A percentile compares a stretch with the other conserved stretches of the same genome.
These are phyloP conservation scores for Cynara cardunculus DNA, from an alignment of 129 eudicot genomes.

Conservation along the genomic window DNA sequence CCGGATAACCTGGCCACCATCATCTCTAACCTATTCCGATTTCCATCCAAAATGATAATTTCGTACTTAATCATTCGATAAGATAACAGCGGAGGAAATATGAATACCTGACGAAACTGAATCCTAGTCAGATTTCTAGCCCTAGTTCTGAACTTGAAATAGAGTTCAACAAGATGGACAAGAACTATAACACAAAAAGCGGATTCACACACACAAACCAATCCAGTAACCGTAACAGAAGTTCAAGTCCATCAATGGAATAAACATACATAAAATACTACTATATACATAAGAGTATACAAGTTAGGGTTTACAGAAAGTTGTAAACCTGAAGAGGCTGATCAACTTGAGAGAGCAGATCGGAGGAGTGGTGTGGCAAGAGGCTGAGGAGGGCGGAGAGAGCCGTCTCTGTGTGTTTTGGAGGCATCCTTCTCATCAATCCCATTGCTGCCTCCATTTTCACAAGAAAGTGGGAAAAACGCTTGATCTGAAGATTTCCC, in stretches of 20 bases:
- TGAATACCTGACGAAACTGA: not conserved
- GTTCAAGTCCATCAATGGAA: not conserved
- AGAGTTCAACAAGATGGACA: not conserved
- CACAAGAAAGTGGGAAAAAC: not conserved
- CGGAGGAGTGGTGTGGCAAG: constrained; percentile 74
- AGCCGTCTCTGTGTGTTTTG: constrained; percentile 82
- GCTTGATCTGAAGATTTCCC: constrained; percentile 24
- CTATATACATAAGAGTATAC: not conserved
- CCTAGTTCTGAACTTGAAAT: not conserved
- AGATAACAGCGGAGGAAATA: not conserved
- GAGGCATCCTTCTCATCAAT: constrained; percentile 89
- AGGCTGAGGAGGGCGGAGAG: constrained; percentile 84
- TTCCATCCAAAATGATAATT: not conserved
- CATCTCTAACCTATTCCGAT: not conserved
- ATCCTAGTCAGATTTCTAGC: not conserved
- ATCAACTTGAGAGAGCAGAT: constrained; percentile 97
- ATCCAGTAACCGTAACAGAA: not conserved
- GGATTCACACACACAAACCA: not conserved
- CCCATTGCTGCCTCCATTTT: constrained; percentile 96
- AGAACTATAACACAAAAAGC: not conserved
- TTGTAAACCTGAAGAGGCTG: constrained; percentile 88
- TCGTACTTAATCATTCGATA: not conserved
- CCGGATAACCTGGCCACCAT: not conserved
- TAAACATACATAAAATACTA: not conserved
- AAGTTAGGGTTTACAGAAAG: not conserved